Base-by-base conservation (phyloP, 2,329 filamentous ascomycete species). In the Claviceps capensis region DNA sequence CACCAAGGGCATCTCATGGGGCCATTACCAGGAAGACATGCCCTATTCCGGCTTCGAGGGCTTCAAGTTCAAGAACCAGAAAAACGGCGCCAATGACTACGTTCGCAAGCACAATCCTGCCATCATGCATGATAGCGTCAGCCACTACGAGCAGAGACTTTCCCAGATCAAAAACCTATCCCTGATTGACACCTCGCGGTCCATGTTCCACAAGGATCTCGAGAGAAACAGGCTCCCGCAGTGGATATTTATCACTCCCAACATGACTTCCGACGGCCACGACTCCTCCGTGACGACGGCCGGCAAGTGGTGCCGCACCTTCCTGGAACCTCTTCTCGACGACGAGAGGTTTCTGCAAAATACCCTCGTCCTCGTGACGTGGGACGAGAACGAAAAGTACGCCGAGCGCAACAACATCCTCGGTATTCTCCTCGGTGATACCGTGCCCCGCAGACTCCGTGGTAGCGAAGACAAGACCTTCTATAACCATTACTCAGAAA, bases 61-160 rank as follows among this genome's bases (percentile, higher is more conserved):
- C 23, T 65, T 66, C 38, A 70, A 68, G 0, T 87, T 72, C 63
- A 72, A 79, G 52, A 88, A 88, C 66, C 79, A 80, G 57, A 55
- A 78, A 58, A 86, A 76, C 2, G 76, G 78, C 34, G 74, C 76
- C 48, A 86, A 89, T 60, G 80, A 84, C 69, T 93, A 93, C 63
- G 86, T 91, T 7, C 82, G 88, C 62, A 91, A 93, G 70, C 87
- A 93, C 70, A 88, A 90, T 66, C 72, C 78, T 47, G 68, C 74
- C 16, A 70, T 90, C 52, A 71, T 84, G 51, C 87, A 79, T 67
- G 76, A 88, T 63, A 79, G 77, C 38, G 74, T 86, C 49, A 76
- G 82, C 53, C 70, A 74, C 50, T 76, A 74, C 48, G 65, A 73
- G 30, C 72, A 79, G 19, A 81, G 85, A 26, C 71, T 86, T 1